phyloP scores from a whole-genome alignment of 148 eudicot genomes.

The Spergularia bocconei region DNA sequence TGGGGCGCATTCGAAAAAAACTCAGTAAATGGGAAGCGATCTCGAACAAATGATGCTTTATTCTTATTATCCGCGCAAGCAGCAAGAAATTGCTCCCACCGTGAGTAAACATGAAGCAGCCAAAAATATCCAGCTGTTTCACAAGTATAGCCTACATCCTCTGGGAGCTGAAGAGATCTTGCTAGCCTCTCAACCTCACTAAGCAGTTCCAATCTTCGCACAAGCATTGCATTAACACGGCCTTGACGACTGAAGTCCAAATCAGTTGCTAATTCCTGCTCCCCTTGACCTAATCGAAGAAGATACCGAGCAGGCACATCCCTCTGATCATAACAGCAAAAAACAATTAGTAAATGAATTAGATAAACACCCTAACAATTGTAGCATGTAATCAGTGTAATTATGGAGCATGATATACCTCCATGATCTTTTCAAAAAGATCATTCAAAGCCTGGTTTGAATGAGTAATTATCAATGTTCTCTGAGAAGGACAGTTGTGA shows the following conservation, averaged over 20 bases:
- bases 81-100: slow-evolving; percentile 96
- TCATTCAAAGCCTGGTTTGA: slow-evolving; percentile 98
- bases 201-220: slow-evolving; percentile 85
- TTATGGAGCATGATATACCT: slow-evolving; percentile 41
- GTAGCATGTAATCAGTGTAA: background rate
- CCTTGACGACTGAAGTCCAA: slow-evolving; percentile 98
- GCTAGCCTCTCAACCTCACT: slow-evolving; percentile 97
- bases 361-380: background rate
- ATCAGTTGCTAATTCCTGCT: slow-evolving; percentile 97
- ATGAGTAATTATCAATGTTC: slow-evolving; percentile 94
- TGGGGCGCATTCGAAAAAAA: slow-evolving; percentile 80
- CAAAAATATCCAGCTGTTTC: slow-evolving; percentile 97
- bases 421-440: slow-evolving; percentile 96
- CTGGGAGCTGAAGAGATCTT: slow-evolving; percentile 92
- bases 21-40: slow-evolving; percentile 86
- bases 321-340: slow-evolving; percentile 44
- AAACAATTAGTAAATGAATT: slow-evolving; percentile 10
- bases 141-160: slow-evolving; percentile 98
- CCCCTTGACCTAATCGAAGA: slow-evolving; percentile 99
- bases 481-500: slow-evolving; percentile 96
- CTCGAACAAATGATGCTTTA: slow-evolving; percentile 68
- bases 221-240: slow-evolving; percentile 98
- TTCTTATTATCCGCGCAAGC: slow-evolving; percentile 70
- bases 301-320: slow-evolving; percentile 99
- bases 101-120: slow-evolving; percentile 95